Conservation (phyloP, 352 stramenopile genomes). For the Phytophthora nicotianae region DNA sequence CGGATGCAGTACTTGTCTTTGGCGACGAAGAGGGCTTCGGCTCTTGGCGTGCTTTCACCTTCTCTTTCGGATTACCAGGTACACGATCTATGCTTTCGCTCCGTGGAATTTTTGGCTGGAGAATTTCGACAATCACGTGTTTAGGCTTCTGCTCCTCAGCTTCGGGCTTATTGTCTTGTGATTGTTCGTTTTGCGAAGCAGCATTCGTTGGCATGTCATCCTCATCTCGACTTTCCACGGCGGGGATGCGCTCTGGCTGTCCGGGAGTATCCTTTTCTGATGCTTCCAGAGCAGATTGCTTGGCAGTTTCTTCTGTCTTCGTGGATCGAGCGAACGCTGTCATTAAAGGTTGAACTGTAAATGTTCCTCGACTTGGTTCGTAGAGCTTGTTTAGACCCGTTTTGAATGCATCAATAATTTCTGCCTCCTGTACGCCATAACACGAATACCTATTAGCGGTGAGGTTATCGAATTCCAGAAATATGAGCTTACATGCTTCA, state of each 20-base stretch:
- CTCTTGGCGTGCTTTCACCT: constrained; percentile 1
- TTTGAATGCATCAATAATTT: constrained; percentile 69
- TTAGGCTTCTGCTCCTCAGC: constrained; percentile 7
- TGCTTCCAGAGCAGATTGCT: constrained; percentile 3
- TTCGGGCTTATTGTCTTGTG: constrained; percentile 8
- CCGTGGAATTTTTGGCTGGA: constrained; percentile 9
- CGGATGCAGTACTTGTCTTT: constrained; percentile 15
- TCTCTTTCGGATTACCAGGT: constrained; percentile 1
- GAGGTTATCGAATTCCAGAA: background rate
- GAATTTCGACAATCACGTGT: constrained; percentile 26
- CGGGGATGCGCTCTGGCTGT: constrained; percentile 4
- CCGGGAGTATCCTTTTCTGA: background rate
- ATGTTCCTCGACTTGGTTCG: constrained; percentile 64
- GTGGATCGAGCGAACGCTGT: constrained; percentile 39
- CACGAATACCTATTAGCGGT: background rate
- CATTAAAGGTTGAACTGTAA: constrained; percentile 65
- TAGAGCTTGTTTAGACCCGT: constrained; percentile 60
- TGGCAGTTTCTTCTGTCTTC: constrained; percentile 22
- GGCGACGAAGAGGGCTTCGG: constrained; percentile 2
- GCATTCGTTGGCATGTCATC: background rate
- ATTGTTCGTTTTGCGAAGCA: background rate
- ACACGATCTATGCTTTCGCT: background rate
- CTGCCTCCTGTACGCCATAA: constrained; percentile 42
- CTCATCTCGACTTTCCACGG: constrained; percentile 5
- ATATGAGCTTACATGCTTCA: constrained; percentile 53